phyloP scores from a whole-genome alignment of 1,139 yeast species.

The Groenewaldozyma auringiensis region DNA sequence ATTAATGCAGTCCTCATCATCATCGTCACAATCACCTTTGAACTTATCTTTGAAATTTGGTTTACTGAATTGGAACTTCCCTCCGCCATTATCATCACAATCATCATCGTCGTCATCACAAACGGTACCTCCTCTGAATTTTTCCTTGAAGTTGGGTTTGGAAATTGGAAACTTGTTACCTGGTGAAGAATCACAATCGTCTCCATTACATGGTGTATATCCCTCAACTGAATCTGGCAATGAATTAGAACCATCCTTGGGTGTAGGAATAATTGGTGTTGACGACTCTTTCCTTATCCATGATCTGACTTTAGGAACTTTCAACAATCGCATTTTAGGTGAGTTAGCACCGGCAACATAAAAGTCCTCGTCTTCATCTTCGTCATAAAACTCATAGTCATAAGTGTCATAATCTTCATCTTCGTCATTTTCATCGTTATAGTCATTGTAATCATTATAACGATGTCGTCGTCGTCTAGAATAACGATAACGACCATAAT shows the following conservation, averaged over 20 bases:
- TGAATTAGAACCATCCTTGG: background rate
- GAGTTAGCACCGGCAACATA: background rate
- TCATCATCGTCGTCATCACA: slow-evolving; percentile 4
- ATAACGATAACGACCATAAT: background rate
- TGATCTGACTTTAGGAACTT: slow-evolving; percentile 1
- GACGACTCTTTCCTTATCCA: background rate
- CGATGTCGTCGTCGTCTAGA: background rate
- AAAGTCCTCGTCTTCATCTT: background rate
- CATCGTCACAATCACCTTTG: slow-evolving; percentile 3
- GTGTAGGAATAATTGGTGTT: no score
- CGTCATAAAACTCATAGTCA: background rate
- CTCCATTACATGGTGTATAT: slow-evolving; percentile 5
- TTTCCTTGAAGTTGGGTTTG: slow-evolving; percentile 1
- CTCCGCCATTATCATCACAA: slow-evolving; percentile 6
- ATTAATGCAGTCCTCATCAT: slow-evolving; percentile 6
- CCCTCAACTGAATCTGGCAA: background rate
- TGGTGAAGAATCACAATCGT: slow-evolving; percentile 1
- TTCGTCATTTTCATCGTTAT: background rate
- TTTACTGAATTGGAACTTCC: background rate
- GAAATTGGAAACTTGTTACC: background rate
- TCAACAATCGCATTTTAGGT: background rate
- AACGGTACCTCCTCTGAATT: background rate
- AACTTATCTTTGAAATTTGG: slow-evolving; percentile 2
- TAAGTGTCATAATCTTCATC: background rate
- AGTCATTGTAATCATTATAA: background rate